Base-by-base conservation (phyloP, 2,329 filamentous ascomycete species). In the Periconia macrospinosa region DNA sequence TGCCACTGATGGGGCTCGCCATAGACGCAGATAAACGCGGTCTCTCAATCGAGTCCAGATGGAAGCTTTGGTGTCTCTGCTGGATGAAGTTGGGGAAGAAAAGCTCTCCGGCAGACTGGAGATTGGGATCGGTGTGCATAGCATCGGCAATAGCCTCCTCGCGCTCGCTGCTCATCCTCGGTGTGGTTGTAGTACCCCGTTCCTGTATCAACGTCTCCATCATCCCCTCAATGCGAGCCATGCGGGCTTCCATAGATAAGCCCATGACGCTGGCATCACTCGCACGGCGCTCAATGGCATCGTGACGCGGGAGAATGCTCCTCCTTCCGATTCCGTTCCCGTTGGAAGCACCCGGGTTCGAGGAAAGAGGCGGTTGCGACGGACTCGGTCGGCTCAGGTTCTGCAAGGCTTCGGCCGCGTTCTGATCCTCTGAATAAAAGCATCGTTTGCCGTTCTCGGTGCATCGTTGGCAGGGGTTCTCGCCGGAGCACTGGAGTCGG, bases 361-460 rank as follows among this genome's bases (percentile, higher is more conserved):
- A 13, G 6, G 57, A 20, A 20, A 46, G 50, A 2, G 62, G 50
- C 0, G 60, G 47, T 15, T 63, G 65, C 2, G 57, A 56, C 49
- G 66, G 59, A 20, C 64, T 62, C 7, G 68, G 70, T n/a, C 70
- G 64, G 50, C 68, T 71, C 47, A 73, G 69, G 47, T 69, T 70
- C 54, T 73, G 70, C 44, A 73, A 58, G 41, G 66, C 70, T 57
- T 73, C 69, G 53, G 70, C 70, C 2, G 70, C 70, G 19, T 68
- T 72, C 58, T 72, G 68, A 54, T 73, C 69, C 55, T 73, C 70
- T 14, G 68, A 72, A 56, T 71, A 73, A 62, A 71, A 71, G 60
- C 70, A 73, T 37, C 68, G 68, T 46, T 66, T 67, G 40, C 62
- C 66, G 47, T 66, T 70, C 53, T 73, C 70, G 54, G 63, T 44